Conservation (phyloP, 768 basidiomycete species). For the Tricholoma flavovirens region DNA sequence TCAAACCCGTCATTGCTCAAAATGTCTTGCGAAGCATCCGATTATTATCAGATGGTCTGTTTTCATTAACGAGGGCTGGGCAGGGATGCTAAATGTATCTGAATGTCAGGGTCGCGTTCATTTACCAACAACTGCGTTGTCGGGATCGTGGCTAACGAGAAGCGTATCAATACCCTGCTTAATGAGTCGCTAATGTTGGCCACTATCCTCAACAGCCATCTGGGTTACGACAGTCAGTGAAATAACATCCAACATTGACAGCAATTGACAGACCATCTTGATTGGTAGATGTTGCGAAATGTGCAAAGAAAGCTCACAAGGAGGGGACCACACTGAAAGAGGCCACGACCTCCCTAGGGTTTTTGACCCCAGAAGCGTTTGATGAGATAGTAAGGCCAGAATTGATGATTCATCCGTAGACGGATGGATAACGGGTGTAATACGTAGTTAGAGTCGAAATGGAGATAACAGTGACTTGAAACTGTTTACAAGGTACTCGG, state of each 20-base stretch:
- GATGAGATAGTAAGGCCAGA: conserved; percentile 91
- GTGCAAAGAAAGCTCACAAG: conserved; percentile 99
- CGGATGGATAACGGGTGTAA: conserved; percentile 11
- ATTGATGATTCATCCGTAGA: conserved; percentile 59
- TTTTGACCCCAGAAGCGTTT: conserved; percentile 86
- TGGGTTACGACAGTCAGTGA: conserved; percentile 93
- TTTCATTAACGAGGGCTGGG: not conserved
- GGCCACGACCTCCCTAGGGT: conserved; percentile 84
- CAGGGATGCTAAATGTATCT: conserved; percentile 6
- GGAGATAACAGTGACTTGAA: not conserved
- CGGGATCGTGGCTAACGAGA: conserved; percentile 95
- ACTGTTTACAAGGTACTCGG: not conserved
- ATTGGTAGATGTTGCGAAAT: conserved; percentile 85
- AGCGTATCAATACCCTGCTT: conserved; percentile 79
- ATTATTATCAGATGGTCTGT: conserved; percentile 81
- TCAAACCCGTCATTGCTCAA: conserved; percentile 98
- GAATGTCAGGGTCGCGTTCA: conserved; percentile 66
- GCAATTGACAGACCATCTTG: conserved; percentile 12
- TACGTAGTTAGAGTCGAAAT: not conserved
- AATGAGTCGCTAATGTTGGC: conserved; percentile 98
- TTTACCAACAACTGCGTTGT: conserved; percentile 97
- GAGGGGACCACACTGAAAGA: conserved; percentile 96
- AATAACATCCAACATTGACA: not conserved
- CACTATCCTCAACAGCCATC: conserved; percentile 90
- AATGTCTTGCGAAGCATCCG: conserved; percentile 96